Evolutionary conservation across 2,329 filamentous ascomycete genomes (phyloP).

Genomic region (Pezicula radicicola): DNA sequence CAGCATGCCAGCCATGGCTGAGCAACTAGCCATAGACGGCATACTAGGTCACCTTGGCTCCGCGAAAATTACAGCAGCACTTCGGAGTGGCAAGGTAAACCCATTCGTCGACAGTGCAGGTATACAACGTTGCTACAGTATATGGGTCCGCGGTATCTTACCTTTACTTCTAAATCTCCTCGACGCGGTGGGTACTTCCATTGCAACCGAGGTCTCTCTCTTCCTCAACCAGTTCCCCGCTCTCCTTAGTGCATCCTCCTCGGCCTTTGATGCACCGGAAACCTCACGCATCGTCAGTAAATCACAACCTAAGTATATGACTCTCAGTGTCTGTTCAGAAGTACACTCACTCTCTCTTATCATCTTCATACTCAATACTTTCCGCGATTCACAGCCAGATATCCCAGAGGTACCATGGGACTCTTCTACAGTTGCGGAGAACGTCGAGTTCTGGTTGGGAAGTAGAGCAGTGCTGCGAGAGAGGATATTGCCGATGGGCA

Average conservation of each 20-base stretch:
- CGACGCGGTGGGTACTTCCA: conserved; percentile 72
- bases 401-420: conserved; percentile 78
- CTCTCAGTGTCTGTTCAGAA: conserved; percentile 71
- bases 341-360: conserved; percentile 71
- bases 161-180: conserved; percentile 88
- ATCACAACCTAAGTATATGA: conserved; percentile 58
- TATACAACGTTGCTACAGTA: conserved; percentile 73
- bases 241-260: conserved; percentile 69
- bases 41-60: conserved; percentile 76
- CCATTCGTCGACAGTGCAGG: conserved; percentile 73
- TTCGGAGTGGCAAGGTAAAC: conserved; percentile 68
- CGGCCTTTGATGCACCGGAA: conserved; percentile 64
- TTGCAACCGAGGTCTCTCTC: conserved; percentile 79
- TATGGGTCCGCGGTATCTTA: conserved; percentile 86
- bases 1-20: conserved; percentile 74
- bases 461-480: conserved; percentile 67
- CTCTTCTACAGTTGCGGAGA: conserved; percentile 67
- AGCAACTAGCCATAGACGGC: conserved; percentile 85
- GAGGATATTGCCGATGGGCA: conserved; percentile 68
- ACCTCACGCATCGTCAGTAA: conserved; percentile 47
- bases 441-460: conserved; percentile 78
- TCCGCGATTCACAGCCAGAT: conserved; percentile 60
- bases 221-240: conserved; percentile 88
- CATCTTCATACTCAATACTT: conserved; percentile 65
- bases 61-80: conserved; percentile 74